A percentile compares a stretch with the other conserved stretches of the same genome.
phyloP scores from a whole-genome alignment of 2,329 filamentous ascomycete species.

The Aspergillus fumigatus region DNA sequence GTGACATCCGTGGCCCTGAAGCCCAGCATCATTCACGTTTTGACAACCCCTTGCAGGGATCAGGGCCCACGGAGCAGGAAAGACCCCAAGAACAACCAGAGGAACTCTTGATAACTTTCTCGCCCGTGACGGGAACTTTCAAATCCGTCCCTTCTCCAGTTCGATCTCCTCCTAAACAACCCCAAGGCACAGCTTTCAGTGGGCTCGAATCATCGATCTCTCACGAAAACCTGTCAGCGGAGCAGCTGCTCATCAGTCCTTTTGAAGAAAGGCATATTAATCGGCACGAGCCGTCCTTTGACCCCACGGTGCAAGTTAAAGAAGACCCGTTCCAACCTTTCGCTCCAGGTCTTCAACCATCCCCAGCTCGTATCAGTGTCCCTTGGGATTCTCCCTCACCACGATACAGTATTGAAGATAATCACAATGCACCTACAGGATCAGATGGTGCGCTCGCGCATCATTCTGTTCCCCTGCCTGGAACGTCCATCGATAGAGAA shows the following conservation, averaged over 20 bases:
- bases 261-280: slow-evolving; percentile 7
- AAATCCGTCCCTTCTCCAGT: slow-evolving; percentile 36
- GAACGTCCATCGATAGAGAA: slow-evolving; percentile 45
- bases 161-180: slow-evolving; percentile 23
- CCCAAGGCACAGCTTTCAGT: slow-evolving; percentile 14
- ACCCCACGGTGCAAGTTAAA: slow-evolving; percentile 11
- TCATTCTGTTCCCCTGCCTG: slow-evolving; percentile 28
- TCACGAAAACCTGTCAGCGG: slow-evolving; percentile 3
- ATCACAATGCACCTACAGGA: slow-evolving; percentile 10
- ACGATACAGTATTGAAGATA: neutral
- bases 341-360: slow-evolving; percentile 7
- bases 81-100: slow-evolving; percentile 18
- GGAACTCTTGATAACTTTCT: slow-evolving; percentile 40
- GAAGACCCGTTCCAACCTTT: neutral
- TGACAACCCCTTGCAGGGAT: neutral
- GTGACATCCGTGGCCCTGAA: neutral
- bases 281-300: slow-evolving; percentile 8
- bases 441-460: slow-evolving; percentile 22
- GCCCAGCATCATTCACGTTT: neutral
- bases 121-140: slow-evolving; percentile 42
- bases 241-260: slow-evolving; percentile 4
- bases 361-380: slow-evolving; percentile 8
- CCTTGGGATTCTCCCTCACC: slow-evolving; percentile 7
- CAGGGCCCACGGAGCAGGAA: slow-evolving; percentile 9
- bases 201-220: slow-evolving; percentile 8